These are phyloP conservation scores for Blastobotrys americana DNA, from an alignment of 805 yeast genomes.

Conservation along the genomic window DNA sequence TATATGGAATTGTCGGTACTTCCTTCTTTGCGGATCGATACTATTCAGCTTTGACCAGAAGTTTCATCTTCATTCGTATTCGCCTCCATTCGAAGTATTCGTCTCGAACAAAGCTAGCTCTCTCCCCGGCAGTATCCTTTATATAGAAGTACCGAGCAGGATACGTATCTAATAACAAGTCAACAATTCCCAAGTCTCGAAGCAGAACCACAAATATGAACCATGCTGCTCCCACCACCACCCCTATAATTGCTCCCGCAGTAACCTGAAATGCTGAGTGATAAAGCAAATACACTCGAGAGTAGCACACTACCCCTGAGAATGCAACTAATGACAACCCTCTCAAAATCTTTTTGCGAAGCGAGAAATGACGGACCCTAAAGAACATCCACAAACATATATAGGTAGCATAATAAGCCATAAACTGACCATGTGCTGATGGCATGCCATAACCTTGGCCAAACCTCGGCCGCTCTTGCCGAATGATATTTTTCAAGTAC, in stretches of 20 bases:
- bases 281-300: constrained; percentile 72
- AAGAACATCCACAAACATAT: constrained; percentile 28
- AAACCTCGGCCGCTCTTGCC: constrained; percentile 65
- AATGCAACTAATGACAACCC: constrained; percentile 18
- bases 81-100: constrained; percentile 30
- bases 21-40: constrained; percentile 7
- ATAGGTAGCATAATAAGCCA: constrained; percentile 63
- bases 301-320: constrained; percentile 45
- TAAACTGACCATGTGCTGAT: constrained; percentile 91
- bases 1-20: too few relatives aligned
- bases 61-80: constrained; percentile 23
- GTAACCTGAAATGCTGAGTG: constrained; percentile 68
- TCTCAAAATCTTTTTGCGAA: constrained; percentile 23
- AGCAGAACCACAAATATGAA: constrained; percentile 45
- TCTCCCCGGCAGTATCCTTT: constrained; percentile 33
- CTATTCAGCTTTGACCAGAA: constrained; percentile 21
- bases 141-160: constrained; percentile 38
- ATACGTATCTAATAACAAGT: constrained; percentile 56
- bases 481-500: constrained; percentile 52
- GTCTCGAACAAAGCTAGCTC: constrained; percentile 23
- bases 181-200: constrained; percentile 62
- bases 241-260: constrained; percentile 65
- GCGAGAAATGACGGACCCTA: constrained; percentile 27
- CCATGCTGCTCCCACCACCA: constrained; percentile 50
- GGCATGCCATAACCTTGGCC: constrained; percentile 87